Conservation (phyloP, 768 basidiomycete species). For the Hericium rajendrae region DNA sequence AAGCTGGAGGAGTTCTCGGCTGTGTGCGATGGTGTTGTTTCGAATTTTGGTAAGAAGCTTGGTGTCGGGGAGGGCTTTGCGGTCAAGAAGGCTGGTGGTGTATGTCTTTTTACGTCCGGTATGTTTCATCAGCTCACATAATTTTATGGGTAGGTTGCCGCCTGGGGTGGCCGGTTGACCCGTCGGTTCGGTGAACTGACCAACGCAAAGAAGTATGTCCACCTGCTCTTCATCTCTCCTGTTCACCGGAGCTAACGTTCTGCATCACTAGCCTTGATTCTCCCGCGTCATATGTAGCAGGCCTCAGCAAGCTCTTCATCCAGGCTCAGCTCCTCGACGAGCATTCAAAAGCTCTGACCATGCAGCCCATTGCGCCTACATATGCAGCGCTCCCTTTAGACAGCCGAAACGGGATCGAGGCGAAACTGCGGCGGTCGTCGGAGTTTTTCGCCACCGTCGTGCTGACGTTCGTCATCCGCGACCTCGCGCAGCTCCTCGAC, state of each 20-base stretch:
- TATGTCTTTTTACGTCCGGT: constrained; percentile 20
- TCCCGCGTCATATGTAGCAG: constrained; percentile 73
- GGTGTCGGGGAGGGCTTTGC: constrained; percentile 84
- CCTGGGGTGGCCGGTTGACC: constrained; percentile 67
- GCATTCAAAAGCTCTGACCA: constrained; percentile 66
- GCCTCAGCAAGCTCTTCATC: constrained; percentile 61
- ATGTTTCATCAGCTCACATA: not conserved
- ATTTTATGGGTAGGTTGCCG: constrained; percentile 30
- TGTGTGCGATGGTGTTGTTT: constrained; percentile 71
- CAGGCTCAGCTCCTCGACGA: constrained; percentile 79
- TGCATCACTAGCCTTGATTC: constrained; percentile 62
- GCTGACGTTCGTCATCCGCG: constrained; percentile 81
- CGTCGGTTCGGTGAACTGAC: constrained; percentile 77
- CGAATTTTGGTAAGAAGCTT: constrained; percentile 79
- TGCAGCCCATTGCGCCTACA: constrained; percentile 56
- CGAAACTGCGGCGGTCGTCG: constrained; percentile 71
- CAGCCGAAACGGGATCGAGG: constrained; percentile 53
- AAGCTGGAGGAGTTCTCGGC: constrained; percentile 75
- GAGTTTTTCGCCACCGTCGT: constrained; percentile 89
- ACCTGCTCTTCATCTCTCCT: not conserved
- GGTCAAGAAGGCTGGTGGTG: constrained; percentile 63
- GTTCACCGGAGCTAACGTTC: not conserved
- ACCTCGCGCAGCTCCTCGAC: constrained; percentile 78
- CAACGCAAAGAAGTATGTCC: constrained; percentile 76
- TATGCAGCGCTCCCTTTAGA: constrained; percentile 66